A percentile compares a stretch with the other conserved stretches of the same genome.
These are phyloP conservation scores for Nadsonia starkeyi-henricii DNA, from an alignment of 1,139 yeast genomes.

Conservation along the genomic window DNA sequence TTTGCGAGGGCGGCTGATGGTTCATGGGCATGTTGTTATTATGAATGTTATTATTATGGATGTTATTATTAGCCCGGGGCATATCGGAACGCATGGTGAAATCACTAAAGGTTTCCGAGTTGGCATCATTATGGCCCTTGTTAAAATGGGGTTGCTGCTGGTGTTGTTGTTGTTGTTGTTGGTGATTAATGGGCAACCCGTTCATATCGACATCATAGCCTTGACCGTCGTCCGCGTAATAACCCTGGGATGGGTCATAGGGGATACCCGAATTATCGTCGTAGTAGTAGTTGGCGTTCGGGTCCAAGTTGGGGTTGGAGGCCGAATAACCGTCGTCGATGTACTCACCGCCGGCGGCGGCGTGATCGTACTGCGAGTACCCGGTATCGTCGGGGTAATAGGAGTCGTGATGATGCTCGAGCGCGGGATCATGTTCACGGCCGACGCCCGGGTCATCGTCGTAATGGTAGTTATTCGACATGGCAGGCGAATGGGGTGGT, in stretches of 20 bases:
- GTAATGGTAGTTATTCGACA: neutral
- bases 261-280: constrained; percentile 20
- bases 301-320: constrained; percentile 14
- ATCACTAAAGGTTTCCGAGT: constrained; percentile 30
- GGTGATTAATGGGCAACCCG: constrained; percentile 9
- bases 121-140: constrained; percentile 23
- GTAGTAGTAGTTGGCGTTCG: constrained; percentile 21
- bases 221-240: constrained; percentile 13
- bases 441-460: neutral
- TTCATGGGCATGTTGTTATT: constrained; percentile 9
- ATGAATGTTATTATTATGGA: constrained; percentile 25
- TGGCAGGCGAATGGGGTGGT: no score
- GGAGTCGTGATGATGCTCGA: constrained; percentile 11
- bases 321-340: constrained; percentile 20
- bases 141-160: no score
- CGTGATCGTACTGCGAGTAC: constrained; percentile 9
- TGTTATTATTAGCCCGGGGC: constrained; percentile 26
- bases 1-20: constrained; percentile 21
- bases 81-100: constrained; percentile 31
- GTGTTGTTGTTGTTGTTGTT: constrained; percentile 14
- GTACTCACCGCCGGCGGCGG: constrained; percentile 9
- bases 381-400: constrained; percentile 16
- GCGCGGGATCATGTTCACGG: neutral
- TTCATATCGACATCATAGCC: constrained; percentile 12
- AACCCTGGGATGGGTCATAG: constrained; percentile 17